Conservation (phyloP, 192 early-diverging fungal genomes). For the Coemansia sp. region DNA sequence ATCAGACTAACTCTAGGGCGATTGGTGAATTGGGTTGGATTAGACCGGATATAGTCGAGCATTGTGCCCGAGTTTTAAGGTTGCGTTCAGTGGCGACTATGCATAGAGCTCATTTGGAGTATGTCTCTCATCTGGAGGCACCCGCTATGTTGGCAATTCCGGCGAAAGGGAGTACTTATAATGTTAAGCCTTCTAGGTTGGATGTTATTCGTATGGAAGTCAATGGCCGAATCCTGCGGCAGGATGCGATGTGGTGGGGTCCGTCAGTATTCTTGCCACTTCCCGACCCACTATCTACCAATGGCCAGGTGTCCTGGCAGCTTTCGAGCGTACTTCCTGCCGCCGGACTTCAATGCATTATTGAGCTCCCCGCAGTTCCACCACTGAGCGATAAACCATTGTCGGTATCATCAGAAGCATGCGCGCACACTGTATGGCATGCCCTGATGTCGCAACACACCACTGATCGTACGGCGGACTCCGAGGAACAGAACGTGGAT, state of each 20-base stretch:
- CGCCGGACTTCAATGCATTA: constrained; percentile 44
- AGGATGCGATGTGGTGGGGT: constrained; percentile 37
- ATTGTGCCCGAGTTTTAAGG: constrained; percentile 31
- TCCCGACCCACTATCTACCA: not conserved
- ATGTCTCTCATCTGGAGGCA: constrained; percentile 8
- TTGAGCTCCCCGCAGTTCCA: constrained; percentile 7
- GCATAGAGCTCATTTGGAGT: constrained; percentile 27
- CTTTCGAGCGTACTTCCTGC: constrained; percentile 17
- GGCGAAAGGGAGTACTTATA: not conserved
- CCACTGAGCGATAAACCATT: not conserved
- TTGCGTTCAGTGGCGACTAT: constrained; percentile 21
- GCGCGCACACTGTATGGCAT: constrained; percentile 27
- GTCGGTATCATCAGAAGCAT: constrained; percentile 28
- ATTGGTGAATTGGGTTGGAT: constrained; percentile 20
- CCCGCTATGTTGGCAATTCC: not conserved
- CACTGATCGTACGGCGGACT: not conserved
- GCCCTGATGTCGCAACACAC: not conserved
- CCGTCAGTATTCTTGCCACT: constrained; percentile 24
- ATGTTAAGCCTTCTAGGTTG: constrained; percentile 10
- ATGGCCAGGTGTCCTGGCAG: not conserved
- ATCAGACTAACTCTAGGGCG: not conserved
- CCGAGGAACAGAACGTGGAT: not conserved
- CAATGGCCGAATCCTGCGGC: constrained; percentile 14
- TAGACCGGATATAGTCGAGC: constrained; percentile 40
- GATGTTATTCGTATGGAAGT: constrained; percentile 25